phyloP scores from a whole-genome alignment of 1,284 basidiomycete species.

The Coniophora puteana region DNA sequence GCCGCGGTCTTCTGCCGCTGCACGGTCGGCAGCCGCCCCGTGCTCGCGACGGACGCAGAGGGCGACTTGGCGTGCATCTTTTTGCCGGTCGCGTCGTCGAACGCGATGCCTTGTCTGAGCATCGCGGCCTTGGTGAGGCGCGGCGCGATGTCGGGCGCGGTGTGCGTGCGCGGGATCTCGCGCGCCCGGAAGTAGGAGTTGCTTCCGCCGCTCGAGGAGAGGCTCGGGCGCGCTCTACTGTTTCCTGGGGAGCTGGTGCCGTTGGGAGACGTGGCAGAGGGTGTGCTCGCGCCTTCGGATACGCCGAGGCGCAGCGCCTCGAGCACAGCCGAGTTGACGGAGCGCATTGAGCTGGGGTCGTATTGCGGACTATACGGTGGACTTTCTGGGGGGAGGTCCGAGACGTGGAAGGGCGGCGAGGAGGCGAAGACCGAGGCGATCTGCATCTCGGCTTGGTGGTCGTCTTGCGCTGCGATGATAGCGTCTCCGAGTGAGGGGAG shows the following conservation, averaged over 20 bases:
- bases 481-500: conserved; percentile 72
- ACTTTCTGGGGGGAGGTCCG: conserved; percentile 49
- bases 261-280: conserved; percentile 39
- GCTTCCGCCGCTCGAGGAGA: conserved; percentile 11
- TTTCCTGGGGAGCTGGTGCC: conserved; percentile 28
- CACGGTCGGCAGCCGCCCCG: conserved; percentile 22
- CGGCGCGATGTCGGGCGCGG: conserved; percentile 67
- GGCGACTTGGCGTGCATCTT: conserved; percentile 14
- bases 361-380: conserved; percentile 23
- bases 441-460: conserved; percentile 65
- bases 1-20: conserved; percentile 21
- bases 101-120: conserved; percentile 56
- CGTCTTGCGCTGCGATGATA: conserved; percentile 66
- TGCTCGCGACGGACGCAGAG: conserved; percentile 29
- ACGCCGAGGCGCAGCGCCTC: conserved; percentile 38
- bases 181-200: conserved; percentile 61
- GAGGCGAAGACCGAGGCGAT: conserved; percentile 73
- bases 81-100: conserved; percentile 26
- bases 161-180: conserved; percentile 58
- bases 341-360: conserved; percentile 39
- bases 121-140: conserved; percentile 76
- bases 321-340: conserved; percentile 43
- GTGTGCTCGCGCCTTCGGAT: conserved; percentile 37
- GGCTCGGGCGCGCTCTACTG: conserved; percentile 16
- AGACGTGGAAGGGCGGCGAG: conserved; percentile 69